Evolutionary conservation across 306 rosid species (phyloP).

Genomic region (Lablab purpureus): DNA sequence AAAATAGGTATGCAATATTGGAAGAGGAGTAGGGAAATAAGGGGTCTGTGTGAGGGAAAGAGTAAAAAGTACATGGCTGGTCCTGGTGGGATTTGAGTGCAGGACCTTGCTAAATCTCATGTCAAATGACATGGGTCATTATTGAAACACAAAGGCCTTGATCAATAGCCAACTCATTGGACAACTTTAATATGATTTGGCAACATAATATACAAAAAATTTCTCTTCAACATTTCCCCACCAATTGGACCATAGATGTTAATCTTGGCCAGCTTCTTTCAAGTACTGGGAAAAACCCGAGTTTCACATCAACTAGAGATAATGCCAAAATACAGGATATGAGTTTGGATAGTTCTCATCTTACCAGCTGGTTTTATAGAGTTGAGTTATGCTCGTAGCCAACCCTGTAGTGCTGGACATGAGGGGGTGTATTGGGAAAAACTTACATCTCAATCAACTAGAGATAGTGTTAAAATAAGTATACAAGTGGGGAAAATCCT

Average conservation of each 20-base stretch:
- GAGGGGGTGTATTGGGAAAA: too few relatives aligned
- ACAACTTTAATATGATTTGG: not conserved
- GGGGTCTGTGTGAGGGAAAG: constrained; percentile 18
- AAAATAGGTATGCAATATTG: not conserved
- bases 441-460: too few relatives aligned
- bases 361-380: too few relatives aligned
- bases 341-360: too few relatives aligned
- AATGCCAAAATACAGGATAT: too few relatives aligned
- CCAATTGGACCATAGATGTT: constrained; percentile 21
- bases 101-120: constrained; percentile 14
- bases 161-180: constrained; percentile 1
- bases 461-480: too few relatives aligned
- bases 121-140: constrained; percentile 18
- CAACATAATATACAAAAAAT: not conserved
- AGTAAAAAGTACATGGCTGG: not conserved
- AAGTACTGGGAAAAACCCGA: not conserved
- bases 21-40: not conserved
- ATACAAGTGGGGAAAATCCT: too few relatives aligned
- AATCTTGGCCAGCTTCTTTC: constrained; percentile 8
- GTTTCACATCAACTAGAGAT: too few relatives aligned
- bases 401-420: too few relatives aligned
- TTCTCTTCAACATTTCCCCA: not conserved
- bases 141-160: constrained; percentile 1
- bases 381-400: too few relatives aligned
- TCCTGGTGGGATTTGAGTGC: constrained; percentile 25